Evolutionary conservation across 805 yeast species (phyloP), one percentile per base, ranked within the genome.

Genomic region (Candida broadrunensis): DNA sequence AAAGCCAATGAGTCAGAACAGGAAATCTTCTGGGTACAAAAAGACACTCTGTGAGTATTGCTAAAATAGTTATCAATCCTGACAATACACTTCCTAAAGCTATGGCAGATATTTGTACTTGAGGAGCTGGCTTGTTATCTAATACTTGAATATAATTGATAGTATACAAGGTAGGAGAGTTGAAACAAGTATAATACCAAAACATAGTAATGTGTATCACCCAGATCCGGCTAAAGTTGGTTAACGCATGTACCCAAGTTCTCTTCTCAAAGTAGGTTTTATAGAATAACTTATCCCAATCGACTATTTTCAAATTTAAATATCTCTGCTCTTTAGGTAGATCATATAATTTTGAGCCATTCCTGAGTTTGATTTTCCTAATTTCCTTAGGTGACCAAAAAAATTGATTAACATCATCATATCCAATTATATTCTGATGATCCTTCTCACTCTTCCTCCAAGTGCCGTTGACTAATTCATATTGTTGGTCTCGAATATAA

Each of bases 401-500:
- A 15, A 69, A 58, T 47, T 73, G 81, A 48, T 77, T 76, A 29
- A 75, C 56, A 47, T 77, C 81, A 51, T 77, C 81, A 49, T 84
- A 60, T 46, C 86, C 75, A 59, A 81, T 55, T 56, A 81, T 69
- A 49, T 75, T 58, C 59, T 72, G 58, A 69, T 81, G 93, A 63
- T 88, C 93, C 50, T 75, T 75, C 53, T 81, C 89, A 45, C 81
- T 78, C 61, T 81, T 78, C 12, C 42, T 40, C 64, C 74, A 79
- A 39, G 65, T 66, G 3, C 83, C 87, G 35, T 79, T 77, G 19
- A 63, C 43, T 7, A 72, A 56, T 48, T 77, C 78, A 57, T 78
- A 83, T 21, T 81, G 84, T 64, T 88, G 95, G 45, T 75, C 77
- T 47, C 84, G 74, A 27, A 86, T 69, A 55, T 72, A 88, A 39